Percentiles rank a stretch among this genome's conserved stretches.
These are phyloP conservation scores for Aureobasidium sp. DNA, from an alignment of 2,329 filamentous ascomycete species.

Conservation along the genomic window DNA sequence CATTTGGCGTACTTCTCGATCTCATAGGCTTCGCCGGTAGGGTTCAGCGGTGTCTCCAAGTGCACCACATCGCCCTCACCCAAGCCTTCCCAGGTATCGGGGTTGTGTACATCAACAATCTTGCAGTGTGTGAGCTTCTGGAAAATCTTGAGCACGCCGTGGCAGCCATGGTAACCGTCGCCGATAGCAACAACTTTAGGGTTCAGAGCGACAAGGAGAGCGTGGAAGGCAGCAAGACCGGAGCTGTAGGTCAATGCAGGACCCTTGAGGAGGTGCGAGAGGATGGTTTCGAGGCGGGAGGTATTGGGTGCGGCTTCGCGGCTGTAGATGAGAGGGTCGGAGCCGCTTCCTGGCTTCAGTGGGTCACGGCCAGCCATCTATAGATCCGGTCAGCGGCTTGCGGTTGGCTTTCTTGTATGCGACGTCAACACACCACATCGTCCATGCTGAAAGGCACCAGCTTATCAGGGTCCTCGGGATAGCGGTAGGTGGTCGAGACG, in stretches of 20 bases:
- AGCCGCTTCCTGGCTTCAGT: slow-evolving; percentile 33
- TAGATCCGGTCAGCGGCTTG: background rate
- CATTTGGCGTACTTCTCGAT: slow-evolving; percentile 62
- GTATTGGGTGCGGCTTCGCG: slow-evolving; percentile 68
- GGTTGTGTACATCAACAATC: slow-evolving; percentile 54
- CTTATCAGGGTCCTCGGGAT: slow-evolving; percentile 58
- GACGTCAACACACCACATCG: slow-evolving; percentile 39
- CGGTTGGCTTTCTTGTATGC: slow-evolving; percentile 1
- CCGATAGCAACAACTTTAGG: slow-evolving; percentile 75
- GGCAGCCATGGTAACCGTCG: slow-evolving; percentile 86
- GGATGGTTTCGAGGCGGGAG: slow-evolving; percentile 74
- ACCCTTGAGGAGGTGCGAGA: slow-evolving; percentile 62
- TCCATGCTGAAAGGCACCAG: slow-evolving; percentile 45
- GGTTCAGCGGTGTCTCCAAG: slow-evolving; percentile 90
- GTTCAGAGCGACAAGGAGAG: slow-evolving; percentile 72
- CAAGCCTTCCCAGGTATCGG: slow-evolving; percentile 45
- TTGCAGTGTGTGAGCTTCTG: slow-evolving; percentile 66
- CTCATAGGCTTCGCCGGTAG: slow-evolving; percentile 70
- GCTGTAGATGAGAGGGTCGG: slow-evolving; percentile 72
- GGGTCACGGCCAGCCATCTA: slow-evolving; percentile 16
- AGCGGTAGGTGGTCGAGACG: slow-evolving; percentile 85
- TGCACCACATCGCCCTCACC: slow-evolving; percentile 75
- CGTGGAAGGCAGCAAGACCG: slow-evolving; percentile 82
- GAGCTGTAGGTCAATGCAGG: slow-evolving; percentile 70
- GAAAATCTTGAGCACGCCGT: slow-evolving; percentile 70